Evolutionary conservation across 768 basidiomycete genomes (phyloP).

Genomic region (Podaxis sp.): DNA sequence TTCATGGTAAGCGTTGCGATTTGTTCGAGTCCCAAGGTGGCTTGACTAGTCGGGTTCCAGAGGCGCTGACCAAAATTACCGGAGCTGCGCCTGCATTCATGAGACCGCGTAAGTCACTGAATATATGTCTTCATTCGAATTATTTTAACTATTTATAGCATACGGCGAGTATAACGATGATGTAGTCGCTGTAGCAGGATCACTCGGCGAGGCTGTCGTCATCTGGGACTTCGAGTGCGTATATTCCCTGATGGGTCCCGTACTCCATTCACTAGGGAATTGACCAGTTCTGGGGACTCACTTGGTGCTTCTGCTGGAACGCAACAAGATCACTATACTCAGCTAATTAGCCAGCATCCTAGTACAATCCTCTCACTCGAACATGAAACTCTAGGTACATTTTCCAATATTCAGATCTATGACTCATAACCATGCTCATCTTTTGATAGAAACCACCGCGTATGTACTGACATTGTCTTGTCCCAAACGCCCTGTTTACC

Average conservation of each 20-base stretch:
- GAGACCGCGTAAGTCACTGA: slow-evolving; percentile 32
- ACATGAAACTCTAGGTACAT: slow-evolving; percentile 33
- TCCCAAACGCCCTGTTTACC: not conserved
- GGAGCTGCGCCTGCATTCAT: slow-evolving; percentile 36
- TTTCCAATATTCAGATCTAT: not conserved
- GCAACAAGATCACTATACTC: slow-evolving; percentile 29
- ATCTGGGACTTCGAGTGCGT: slow-evolving; percentile 37
- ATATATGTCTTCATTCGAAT: not conserved
- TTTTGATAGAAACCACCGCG: slow-evolving; percentile 9
- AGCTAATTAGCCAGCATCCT: slow-evolving; percentile 26
- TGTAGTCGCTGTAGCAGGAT: slow-evolving; percentile 25
- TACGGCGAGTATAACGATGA: slow-evolving; percentile 37
- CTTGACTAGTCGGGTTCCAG: slow-evolving; percentile 6
- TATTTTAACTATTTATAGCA: slow-evolving; percentile 20
- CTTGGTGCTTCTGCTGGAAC: slow-evolving; percentile 28
- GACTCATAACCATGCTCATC: not conserved
- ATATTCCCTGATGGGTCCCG: not conserved
- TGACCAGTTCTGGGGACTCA: slow-evolving; percentile 33
- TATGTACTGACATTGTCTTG: not conserved
- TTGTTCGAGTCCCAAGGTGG: not conserved
- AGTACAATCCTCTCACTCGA: slow-evolving; percentile 36
- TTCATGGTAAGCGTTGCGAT: slow-evolving; percentile 18
- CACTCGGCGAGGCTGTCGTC: slow-evolving; percentile 26
- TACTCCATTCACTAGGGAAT: not conserved
- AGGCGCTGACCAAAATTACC: slow-evolving; percentile 25